A percentile compares a stretch with the other conserved stretches of the same genome.
Conservation (phyloP, 163 green algal genomes). For the Picocystis sp. region DNA sequence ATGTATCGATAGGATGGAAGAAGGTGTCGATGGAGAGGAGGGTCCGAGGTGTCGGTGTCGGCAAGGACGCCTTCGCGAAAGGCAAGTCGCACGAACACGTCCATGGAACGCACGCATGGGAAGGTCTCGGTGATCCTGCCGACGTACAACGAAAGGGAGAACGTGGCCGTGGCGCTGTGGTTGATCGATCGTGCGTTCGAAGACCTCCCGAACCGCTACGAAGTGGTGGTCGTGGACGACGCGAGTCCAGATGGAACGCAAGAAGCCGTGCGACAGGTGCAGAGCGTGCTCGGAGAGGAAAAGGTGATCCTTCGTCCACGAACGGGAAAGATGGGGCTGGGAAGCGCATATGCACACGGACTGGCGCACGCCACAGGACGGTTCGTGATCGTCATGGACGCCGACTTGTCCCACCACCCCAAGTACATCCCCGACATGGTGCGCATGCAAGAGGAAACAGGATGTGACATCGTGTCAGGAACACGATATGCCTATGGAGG, state of each 20-base stretch:
- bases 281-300: conserved; percentile 43
- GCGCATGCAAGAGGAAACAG: conserved; percentile 39
- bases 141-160: conserved; percentile 92
- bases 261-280: conserved; percentile 45
- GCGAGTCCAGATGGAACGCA: conserved; percentile 81
- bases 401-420: conserved; percentile 82
- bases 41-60: too few species aligned
- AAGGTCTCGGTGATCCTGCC: conserved; percentile 62
- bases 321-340: conserved; percentile 64
- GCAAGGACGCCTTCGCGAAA: too few species aligned
- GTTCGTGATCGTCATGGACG: conserved; percentile 92
- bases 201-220: conserved; percentile 25
- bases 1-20: too few species aligned
- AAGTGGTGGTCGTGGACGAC: conserved; percentile 92
- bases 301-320: conserved; percentile 30
- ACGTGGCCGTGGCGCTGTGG: conserved; percentile 68
- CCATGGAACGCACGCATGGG: too few species aligned
- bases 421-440: conserved; percentile 63
- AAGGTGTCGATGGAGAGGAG: too few species aligned
- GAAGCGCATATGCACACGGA: conserved; percentile 67
- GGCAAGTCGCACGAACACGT: too few species aligned
- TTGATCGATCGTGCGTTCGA: conserved; percentile 46
- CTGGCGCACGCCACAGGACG: conserved; percentile 50
- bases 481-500: conserved; percentile 63
- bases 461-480: conserved; percentile 71